Base-by-base conservation (phyloP, 176 grass and related monocot genomes). In the Aegilops sharonensis region DNA sequence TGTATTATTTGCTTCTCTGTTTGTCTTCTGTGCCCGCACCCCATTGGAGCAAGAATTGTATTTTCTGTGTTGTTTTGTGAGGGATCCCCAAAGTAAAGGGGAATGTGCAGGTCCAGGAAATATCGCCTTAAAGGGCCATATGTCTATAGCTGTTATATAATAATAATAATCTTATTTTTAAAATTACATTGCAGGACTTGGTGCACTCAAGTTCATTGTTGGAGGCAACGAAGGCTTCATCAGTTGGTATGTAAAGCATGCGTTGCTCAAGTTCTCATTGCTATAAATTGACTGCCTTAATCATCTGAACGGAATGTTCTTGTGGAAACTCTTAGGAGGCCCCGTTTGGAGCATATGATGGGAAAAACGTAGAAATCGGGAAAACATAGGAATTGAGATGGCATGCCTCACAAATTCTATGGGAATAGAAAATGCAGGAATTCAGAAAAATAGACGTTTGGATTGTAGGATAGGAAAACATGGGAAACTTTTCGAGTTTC, bases 221-320 rank as follows among this genome's bases (percentile, higher is more conserved):
- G 50, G 81, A 72, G 54, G 75, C 69, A 77, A 85, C 91, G 23
- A 93, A 89, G 87, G n/a, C 32, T 47, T 76, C 80, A 67, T 60
- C 84, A 85, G 66, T 67, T 91, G 94, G 94, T 95, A 95, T 77
- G 78, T 85, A 63, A 59, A 59, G 54, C 42, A 54, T 18, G 80
- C 4, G 48, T 77, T 20, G 21, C 9, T 59, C 56, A 59, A 59
- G 56, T 59, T 20, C 56, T 78, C 11, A 40, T 37, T 78, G 70
- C 64, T 54, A 65, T 63, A 23, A 78, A 57, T 27, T 5, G 15
- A 29, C 24, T 59, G 29, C 31, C 42, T 83, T 73, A 56, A 78
- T 29, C 39, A n/a, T 47, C 35, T 54, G n/a, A 21, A 67, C 29
- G 29, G 37, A 45, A 70, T 60, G 5, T 60, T 59, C 77, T 23